Evolutionary conservation across 2,329 filamentous ascomycete species (phyloP).

Genomic region (Aspergillus sp.): DNA sequence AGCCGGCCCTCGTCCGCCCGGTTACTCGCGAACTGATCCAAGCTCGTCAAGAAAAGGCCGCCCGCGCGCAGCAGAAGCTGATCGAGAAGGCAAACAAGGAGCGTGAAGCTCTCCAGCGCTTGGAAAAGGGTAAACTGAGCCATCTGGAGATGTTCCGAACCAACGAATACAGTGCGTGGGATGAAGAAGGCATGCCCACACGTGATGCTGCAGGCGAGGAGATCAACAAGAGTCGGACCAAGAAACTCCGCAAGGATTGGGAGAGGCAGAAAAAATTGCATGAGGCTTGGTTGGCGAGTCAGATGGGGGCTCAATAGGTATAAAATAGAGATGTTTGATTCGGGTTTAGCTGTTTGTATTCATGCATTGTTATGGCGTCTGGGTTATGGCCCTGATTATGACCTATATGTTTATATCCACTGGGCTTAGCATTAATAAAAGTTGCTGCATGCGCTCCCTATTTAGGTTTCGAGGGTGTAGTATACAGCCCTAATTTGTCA

Average conservation of each 20-base stretch:
- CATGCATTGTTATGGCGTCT: neutral
- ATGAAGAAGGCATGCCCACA: conserved; percentile 71
- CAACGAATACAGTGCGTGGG: conserved; percentile 67
- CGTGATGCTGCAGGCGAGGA: conserved; percentile 72
- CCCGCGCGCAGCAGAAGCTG: conserved; percentile 40
- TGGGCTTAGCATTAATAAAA: neutral
- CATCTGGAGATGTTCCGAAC: conserved; percentile 44
- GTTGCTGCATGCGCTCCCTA: no score
- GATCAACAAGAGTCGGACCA: conserved; percentile 68
- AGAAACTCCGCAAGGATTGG: conserved; percentile 86
- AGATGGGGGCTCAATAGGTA: conserved; percentile 6
- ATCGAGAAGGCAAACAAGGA: conserved; percentile 44
- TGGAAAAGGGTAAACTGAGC: conserved; percentile 53
- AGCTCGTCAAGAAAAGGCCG: conserved; percentile 50
- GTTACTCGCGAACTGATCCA: conserved; percentile 54
- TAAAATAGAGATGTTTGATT: conserved; percentile 1
- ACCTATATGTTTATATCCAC: neutral
- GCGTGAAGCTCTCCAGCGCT: conserved; percentile 42
- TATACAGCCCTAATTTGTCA: no score
- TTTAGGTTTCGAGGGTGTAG: no score
- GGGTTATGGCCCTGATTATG: neutral
- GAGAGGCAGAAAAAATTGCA: conserved; percentile 73
- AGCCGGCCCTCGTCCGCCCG: conserved; percentile 66
- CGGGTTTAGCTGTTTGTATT: neutral
- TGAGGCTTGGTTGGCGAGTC: conserved; percentile 18